Evolutionary conservation across 306 rosid genomes (phyloP).

Genomic region (Echinosophora koreensis): DNA sequence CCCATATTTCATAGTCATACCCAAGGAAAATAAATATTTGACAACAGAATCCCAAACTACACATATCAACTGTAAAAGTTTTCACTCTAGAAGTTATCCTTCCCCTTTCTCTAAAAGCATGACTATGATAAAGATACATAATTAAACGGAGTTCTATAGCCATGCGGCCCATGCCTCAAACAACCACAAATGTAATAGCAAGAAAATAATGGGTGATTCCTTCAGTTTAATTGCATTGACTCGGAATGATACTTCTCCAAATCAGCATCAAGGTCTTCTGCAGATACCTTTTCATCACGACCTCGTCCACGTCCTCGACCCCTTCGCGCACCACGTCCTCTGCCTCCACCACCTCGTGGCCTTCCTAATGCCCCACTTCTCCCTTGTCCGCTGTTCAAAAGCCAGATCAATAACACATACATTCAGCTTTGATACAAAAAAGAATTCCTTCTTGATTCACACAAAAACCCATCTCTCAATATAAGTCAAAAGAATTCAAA

Average conservation of each 20-base stretch:
- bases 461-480: background rate
- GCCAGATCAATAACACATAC: background rate
- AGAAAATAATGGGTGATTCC: slow-evolving; percentile 46
- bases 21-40: slow-evolving; percentile 58
- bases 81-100: slow-evolving; percentile 56
- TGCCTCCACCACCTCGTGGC: slow-evolving; percentile 59
- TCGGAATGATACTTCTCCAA: slow-evolving; percentile 94
- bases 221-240: slow-evolving; percentile 79
- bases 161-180: slow-evolving; percentile 45
- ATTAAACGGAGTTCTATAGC: slow-evolving; percentile 57
- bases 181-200: slow-evolving; percentile 61
- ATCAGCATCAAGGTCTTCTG: slow-evolving; percentile 96
- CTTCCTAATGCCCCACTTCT: slow-evolving; percentile 61
- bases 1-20: slow-evolving; percentile 62
- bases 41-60: slow-evolving; percentile 68
- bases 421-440: slow-evolving; percentile 32
- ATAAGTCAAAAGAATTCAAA: background rate
- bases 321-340: slow-evolving; percentile 64
- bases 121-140: slow-evolving; percentile 64
- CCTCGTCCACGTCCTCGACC: slow-evolving; percentile 59
- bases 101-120: slow-evolving; percentile 52
- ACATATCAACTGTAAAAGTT: slow-evolving; percentile 57
- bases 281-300: slow-evolving; percentile 82
- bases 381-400: slow-evolving; percentile 62
- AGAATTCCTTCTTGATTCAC: background rate